Evolutionary conservation across 2,329 filamentous ascomycete genomes (phyloP).

Genomic region (Colletotrichum sp.): DNA sequence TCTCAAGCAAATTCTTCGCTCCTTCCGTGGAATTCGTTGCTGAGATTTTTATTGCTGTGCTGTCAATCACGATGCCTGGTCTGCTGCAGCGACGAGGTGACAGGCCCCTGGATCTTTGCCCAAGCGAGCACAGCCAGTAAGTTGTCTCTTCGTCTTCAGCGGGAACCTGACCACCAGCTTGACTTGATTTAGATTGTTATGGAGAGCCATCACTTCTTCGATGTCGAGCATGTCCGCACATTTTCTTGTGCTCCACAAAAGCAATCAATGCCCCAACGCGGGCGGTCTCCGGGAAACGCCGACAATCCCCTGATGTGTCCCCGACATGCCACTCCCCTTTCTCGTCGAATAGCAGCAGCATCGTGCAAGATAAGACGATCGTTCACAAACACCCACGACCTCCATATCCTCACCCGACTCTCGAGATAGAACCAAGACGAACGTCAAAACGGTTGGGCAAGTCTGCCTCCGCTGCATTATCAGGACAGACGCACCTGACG

Average conservation of each 20-base stretch:
- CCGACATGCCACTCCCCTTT: neutral
- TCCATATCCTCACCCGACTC: neutral
- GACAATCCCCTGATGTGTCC: neutral
- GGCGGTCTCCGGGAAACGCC: neutral
- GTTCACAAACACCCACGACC: neutral
- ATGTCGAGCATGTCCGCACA: neutral
- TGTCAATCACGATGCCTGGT: neutral
- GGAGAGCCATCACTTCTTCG: neutral
- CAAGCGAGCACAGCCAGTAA: neutral
- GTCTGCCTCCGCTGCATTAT: neutral
- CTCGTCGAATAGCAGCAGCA: neutral
- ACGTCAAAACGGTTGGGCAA: neutral
- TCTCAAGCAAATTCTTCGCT: neutral
- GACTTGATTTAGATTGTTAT: neutral
- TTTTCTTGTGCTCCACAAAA: neutral
- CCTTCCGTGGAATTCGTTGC: neutral
- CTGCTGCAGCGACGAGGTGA: neutral
- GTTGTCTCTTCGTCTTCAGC: neutral
- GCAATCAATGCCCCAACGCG: neutral
- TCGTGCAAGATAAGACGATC: neutral
- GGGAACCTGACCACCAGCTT: neutral
- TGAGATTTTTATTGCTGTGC: neutral
- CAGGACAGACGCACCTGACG: too few species aligned
- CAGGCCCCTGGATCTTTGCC: neutral
- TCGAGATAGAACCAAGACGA: neutral